These are phyloP conservation scores for Ganoderma sinense DNA, from an alignment of 1,284 basidiomycete species.

Conservation along the genomic window DNA sequence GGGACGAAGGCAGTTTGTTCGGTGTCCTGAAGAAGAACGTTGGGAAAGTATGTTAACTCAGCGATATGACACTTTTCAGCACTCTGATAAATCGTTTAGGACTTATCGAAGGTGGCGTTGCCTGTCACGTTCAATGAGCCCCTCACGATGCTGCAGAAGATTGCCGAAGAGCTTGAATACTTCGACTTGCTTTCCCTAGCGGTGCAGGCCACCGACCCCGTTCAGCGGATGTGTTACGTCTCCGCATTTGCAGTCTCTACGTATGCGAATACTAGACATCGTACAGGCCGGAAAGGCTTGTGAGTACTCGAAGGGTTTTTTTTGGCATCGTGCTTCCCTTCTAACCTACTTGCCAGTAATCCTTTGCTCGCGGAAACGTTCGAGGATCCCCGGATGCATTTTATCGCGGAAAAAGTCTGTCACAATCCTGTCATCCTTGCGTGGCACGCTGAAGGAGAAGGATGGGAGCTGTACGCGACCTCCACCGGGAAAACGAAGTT, in stretches of 20 bases:
- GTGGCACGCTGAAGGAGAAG: slow-evolving; percentile 81
- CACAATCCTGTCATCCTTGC: slow-evolving; percentile 88
- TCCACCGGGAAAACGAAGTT: slow-evolving; percentile 87
- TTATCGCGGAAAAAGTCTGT: slow-evolving; percentile 89
- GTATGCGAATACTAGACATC: slow-evolving; percentile 82
- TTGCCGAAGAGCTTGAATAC: slow-evolving; percentile 88
- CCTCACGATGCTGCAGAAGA: slow-evolving; percentile 80
- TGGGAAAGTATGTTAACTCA: slow-evolving; percentile 68
- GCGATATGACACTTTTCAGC: background rate
- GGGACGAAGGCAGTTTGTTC: slow-evolving; percentile 90
- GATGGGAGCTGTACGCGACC: slow-evolving; percentile 78
- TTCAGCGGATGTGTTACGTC: slow-evolving; percentile 79
- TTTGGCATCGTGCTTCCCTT: background rate
- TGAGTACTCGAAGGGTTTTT: slow-evolving; percentile 51
- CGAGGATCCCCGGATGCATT: slow-evolving; percentile 81
- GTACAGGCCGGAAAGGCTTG: slow-evolving; percentile 89
- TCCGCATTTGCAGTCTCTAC: slow-evolving; percentile 87
- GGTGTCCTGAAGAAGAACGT: slow-evolving; percentile 92
- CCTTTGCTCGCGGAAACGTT: slow-evolving; percentile 92
- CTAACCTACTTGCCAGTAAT: slow-evolving; percentile 57
- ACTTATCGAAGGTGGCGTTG: slow-evolving; percentile 85
- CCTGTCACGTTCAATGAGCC: slow-evolving; percentile 93
- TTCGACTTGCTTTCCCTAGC: slow-evolving; percentile 75
- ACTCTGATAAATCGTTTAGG: slow-evolving; percentile 51
- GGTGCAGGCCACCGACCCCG: slow-evolving; percentile 63